A percentile compares a stretch with the other conserved stretches of the same genome.
Evolutionary conservation across 768 basidiomycete genomes (phyloP).

Genomic region (Boletus subcaerulescens): DNA sequence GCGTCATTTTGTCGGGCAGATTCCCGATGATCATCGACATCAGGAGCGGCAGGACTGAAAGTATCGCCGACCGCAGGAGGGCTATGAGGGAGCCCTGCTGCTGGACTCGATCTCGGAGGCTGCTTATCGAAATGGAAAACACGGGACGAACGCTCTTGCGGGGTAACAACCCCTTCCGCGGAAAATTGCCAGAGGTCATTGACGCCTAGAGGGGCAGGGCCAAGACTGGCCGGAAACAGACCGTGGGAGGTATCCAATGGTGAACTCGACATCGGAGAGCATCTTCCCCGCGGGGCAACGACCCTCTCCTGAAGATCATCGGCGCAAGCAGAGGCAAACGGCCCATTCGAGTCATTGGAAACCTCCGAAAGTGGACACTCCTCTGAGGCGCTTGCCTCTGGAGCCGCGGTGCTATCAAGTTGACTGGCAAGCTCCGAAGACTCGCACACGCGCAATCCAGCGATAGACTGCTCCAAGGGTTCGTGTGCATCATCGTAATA

Average conservation of each 20-base stretch:
- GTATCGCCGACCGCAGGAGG: neutral
- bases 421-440: neutral
- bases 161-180: neutral
- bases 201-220: too few species aligned
- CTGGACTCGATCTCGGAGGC: neutral
- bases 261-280: neutral
- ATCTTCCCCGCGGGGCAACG: neutral
- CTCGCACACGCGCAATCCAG: neutral
- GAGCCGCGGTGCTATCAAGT: neutral
- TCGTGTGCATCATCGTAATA: constrained; percentile 14
- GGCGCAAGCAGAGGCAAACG: neutral
- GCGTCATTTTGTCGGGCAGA: neutral
- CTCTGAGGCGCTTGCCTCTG: neutral
- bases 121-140: neutral
- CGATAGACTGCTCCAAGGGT: neutral
- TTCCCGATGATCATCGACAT: neutral
- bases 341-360: neutral
- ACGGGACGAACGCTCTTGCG: neutral
- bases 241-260: neutral
- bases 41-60: too few species aligned
- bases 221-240: neutral
- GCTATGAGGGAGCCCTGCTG: neutral
- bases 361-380: neutral
- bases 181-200: neutral
- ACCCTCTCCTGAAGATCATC: neutral